These are phyloP conservation scores for Exsudoporus floridanus DNA, from an alignment of 1,284 basidiomycete species.

Conservation along the genomic window DNA sequence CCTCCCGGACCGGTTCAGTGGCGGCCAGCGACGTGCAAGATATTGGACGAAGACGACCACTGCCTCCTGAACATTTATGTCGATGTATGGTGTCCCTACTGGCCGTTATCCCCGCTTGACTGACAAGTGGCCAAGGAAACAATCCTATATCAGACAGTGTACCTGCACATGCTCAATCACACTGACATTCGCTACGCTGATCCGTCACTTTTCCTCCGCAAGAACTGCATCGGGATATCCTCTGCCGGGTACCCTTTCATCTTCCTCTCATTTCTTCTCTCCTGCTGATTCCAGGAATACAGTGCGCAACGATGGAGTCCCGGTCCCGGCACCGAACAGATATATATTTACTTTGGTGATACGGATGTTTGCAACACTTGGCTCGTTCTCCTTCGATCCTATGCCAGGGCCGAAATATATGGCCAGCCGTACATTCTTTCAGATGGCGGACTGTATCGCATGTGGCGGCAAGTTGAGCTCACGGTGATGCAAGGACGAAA, in stretches of 20 bases:
- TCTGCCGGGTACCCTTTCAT: conserved; percentile 49
- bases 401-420: conserved; percentile 74
- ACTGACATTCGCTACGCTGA: conserved; percentile 73
- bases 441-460: conserved; percentile 75
- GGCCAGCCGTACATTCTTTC: conserved; percentile 54
- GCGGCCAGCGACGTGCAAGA: conserved; percentile 67
- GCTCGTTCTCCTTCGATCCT: conserved; percentile 73
- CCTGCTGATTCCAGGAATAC: conserved; percentile 9
- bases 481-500: conserved; percentile 68
- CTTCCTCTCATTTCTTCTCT: conserved; percentile 4
- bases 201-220: conserved; percentile 67
- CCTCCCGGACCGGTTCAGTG: conserved; percentile 57
- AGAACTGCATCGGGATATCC: conserved; percentile 69
- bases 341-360: conserved; percentile 67
- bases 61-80: conserved; percentile 71
- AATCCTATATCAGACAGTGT: conserved; percentile 67
- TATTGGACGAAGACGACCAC: conserved; percentile 63
- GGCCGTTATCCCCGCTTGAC: conserved; percentile 2
- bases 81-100: conserved; percentile 49
- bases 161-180: conserved; percentile 67
- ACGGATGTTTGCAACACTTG: conserved; percentile 63
- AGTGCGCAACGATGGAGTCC: conserved; percentile 65
- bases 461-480: conserved; percentile 80
- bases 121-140: conserved; percentile 50
- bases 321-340: conserved; percentile 55